These are phyloP conservation scores for Verbena officinalis DNA, from an alignment of 257 asterid genomes.

Conservation along the genomic window DNA sequence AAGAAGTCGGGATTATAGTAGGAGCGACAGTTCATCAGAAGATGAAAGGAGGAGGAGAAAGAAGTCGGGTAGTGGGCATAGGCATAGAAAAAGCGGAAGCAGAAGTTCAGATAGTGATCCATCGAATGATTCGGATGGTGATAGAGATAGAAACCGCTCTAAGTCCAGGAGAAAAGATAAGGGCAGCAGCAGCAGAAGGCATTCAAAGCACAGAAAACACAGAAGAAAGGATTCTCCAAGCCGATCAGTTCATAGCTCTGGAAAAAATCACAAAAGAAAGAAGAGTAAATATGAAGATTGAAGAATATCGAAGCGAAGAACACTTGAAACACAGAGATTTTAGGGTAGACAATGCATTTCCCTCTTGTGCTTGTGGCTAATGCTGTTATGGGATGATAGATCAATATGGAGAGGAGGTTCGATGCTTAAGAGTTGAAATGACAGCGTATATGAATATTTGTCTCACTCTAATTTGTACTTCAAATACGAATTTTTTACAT, in stretches of 20 bases:
- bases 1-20: slow-evolving; percentile 26
- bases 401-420: too few species aligned
- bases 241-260: slow-evolving; percentile 61
- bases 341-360: too few species aligned
- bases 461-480: too few species aligned
- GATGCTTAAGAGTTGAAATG: too few species aligned
- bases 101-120: slow-evolving; percentile 44
- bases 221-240: slow-evolving; percentile 59
- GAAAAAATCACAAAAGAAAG: slow-evolving; percentile 52
- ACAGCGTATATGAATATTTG: too few species aligned
- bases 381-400: too few species aligned
- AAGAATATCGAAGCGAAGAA: background rate
- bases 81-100: slow-evolving; percentile 46
- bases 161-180: slow-evolving; percentile 59
- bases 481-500: too few species aligned
- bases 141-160: slow-evolving; percentile 43
- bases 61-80: slow-evolving; percentile 44
- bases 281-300: slow-evolving; percentile 39
- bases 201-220: slow-evolving; percentile 70
- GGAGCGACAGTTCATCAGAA: slow-evolving; percentile 56
- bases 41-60: slow-evolving; percentile 59
- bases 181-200: slow-evolving; percentile 68
- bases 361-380: too few species aligned
- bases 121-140: slow-evolving; percentile 44
- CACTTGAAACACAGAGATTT: background rate